Conservation (phyloP, 768 basidiomycete genomes). For the Serpula lacrymans region DNA sequence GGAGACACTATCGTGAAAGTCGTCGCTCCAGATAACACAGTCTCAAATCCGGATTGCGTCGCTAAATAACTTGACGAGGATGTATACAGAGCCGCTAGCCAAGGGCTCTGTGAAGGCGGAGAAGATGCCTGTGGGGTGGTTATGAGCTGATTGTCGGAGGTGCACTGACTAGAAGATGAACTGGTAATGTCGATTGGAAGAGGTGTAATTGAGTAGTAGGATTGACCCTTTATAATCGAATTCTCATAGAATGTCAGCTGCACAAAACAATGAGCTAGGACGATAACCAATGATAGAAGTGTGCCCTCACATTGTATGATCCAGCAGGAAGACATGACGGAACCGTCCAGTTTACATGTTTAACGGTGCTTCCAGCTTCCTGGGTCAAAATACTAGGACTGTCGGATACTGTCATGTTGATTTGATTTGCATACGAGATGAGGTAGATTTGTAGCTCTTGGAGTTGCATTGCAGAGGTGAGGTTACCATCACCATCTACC, state of each 20-base stretch:
- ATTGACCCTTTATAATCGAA: constrained; percentile 28
- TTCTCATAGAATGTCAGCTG: constrained; percentile 48
- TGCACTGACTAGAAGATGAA: constrained; percentile 23
- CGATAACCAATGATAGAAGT: not conserved
- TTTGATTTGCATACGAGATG: constrained; percentile 34
- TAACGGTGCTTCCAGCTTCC: constrained; percentile 41
- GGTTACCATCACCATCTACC: constrained; percentile 45
- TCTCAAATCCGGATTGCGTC: no score
- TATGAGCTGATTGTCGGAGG: constrained; percentile 21
- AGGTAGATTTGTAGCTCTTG: constrained; percentile 41
- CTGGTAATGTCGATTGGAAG: constrained; percentile 32
- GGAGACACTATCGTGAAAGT: not conserved
- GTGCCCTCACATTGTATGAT: constrained; percentile 39
- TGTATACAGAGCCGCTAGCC: not conserved
- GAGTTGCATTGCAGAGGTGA: constrained; percentile 34
- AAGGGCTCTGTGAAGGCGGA: constrained; percentile 30
- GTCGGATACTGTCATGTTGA: constrained; percentile 39
- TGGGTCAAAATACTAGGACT: constrained; percentile 33
- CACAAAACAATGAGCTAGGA: not conserved
- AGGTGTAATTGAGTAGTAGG: constrained; percentile 39
- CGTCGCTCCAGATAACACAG: not conserved
- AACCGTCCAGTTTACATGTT: constrained; percentile 34
- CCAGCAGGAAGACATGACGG: constrained; percentile 40
- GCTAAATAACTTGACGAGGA: no score
- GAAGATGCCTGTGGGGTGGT: constrained; percentile 31